phyloP scores from a whole-genome alignment of 495 filamentous ascomycete species.

The Bryoglossum gracile region DNA sequence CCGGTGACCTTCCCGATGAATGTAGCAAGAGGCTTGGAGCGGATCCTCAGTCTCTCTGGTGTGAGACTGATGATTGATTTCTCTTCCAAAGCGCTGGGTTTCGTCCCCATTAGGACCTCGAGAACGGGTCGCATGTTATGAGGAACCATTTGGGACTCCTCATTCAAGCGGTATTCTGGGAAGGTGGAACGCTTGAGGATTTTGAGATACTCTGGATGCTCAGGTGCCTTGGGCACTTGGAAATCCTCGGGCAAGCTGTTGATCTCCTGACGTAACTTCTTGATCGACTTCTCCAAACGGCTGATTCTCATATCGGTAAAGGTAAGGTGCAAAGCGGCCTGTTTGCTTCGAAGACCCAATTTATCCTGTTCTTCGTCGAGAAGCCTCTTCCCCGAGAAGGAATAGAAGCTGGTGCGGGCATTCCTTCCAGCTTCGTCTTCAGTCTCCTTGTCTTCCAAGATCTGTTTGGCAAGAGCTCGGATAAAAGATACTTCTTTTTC shows the following conservation, averaged over 20 bases:
- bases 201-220: not conserved
- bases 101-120: not conserved
- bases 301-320: not conserved
- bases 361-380: not conserved
- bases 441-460: not conserved
- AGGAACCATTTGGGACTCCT: not conserved
- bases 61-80: not conserved
- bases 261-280: not conserved
- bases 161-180: not conserved
- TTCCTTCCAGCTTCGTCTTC: not conserved
- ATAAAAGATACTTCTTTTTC: not conserved
- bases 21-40: not conserved
- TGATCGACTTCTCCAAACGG: not conserved
- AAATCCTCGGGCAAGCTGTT: not conserved
- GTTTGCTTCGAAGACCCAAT: not conserved
- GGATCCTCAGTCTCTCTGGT: not conserved
- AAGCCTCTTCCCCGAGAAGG: not conserved
- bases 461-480: not conserved
- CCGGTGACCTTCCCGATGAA: not conserved
- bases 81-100: not conserved
- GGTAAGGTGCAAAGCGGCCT: not conserved
- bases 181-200: constrained; percentile 1
- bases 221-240: not conserved
- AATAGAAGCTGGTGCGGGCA: not conserved
- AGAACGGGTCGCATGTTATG: not conserved